Base-by-base conservation (phyloP, 2,329 filamentous ascomycete genomes). In the Fusarium abutilonis region DNA sequence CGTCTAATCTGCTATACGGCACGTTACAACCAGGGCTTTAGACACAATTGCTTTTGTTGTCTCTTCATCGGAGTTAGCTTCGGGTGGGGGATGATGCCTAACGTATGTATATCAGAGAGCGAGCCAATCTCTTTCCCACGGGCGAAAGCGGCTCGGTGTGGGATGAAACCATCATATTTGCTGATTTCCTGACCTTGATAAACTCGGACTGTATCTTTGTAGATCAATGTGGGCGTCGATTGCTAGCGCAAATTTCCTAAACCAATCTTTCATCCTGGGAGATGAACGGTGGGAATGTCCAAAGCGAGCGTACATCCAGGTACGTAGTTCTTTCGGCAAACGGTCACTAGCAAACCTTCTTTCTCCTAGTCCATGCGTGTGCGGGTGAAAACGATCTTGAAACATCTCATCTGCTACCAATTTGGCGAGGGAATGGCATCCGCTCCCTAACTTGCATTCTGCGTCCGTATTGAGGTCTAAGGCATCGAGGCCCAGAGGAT, bases 21-120 rank as follows among this genome's bases (percentile, higher is more conserved):
- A 54, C 69, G 66, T 60, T 55, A 62, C 57, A 60, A 40, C 44
- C 41, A n/a, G 15, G 7, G 38, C 23, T 35, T 52, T 42, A 44
- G 46, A 48, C 28, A 44, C 17, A 38, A 45, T 67, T 68, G 55
- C 59, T 63, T 66, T 67, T 66, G 49, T 58, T 68, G 55, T 63
- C 64, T 68, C 63, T 63, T 67, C 55, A 60, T 36, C 36, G 23
- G 17, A 52, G 40, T 40, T n/a, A 13, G 9, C 26, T 39, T 46
- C 34, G 15, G 14, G 47, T 48, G 50, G 52, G 52, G 51, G 42
- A 39, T 36, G 42, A 51, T 42, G 32, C n/a, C 36, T 54, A 45
- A 50, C 10, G 32, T 39, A 13, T 21, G 35, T 35, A 7, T 15
- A 28, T 15, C 14, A 19, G 35, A 35, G 56, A 38, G 56, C 48